Conservation (phyloP, 2,329 filamentous ascomycete genomes). For the Leptographium radiaticola region DNA sequence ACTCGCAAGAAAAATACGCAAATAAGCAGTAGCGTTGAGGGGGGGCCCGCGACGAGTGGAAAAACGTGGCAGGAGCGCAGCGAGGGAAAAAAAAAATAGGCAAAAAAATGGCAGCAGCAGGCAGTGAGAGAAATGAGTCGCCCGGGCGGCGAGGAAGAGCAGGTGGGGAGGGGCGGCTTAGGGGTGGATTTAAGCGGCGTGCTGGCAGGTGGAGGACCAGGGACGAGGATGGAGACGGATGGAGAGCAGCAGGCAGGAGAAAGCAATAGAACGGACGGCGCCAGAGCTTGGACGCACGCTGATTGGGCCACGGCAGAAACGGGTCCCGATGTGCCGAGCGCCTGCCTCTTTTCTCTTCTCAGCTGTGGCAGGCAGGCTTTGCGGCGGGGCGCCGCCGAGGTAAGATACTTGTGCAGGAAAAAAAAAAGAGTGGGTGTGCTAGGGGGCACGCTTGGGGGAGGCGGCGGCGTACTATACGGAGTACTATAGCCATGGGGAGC, state of each 20-base stretch:
- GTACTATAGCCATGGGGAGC: no score
- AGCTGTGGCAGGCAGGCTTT: slow-evolving; percentile 1
- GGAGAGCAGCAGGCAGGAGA: neutral
- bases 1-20: no score
- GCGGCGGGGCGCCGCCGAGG: neutral
- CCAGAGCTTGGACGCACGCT: neutral
- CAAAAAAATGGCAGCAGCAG: neutral
- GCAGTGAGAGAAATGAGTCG: neutral
- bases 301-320: neutral
- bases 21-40: no score
- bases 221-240: neutral
- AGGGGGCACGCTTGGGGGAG: no score
- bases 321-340: neutral
- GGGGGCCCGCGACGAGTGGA: no score
- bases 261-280: neutral
- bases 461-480: no score
- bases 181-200: neutral
- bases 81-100: no score
- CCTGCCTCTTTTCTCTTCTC: neutral
- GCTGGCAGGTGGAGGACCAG: neutral
- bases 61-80: no score
- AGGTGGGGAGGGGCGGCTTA: neutral
- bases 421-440: neutral
- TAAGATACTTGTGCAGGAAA: no score
- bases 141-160: neutral